Conservation (phyloP, 495 filamentous ascomycete species). For the Neurospora sp. region DNA sequence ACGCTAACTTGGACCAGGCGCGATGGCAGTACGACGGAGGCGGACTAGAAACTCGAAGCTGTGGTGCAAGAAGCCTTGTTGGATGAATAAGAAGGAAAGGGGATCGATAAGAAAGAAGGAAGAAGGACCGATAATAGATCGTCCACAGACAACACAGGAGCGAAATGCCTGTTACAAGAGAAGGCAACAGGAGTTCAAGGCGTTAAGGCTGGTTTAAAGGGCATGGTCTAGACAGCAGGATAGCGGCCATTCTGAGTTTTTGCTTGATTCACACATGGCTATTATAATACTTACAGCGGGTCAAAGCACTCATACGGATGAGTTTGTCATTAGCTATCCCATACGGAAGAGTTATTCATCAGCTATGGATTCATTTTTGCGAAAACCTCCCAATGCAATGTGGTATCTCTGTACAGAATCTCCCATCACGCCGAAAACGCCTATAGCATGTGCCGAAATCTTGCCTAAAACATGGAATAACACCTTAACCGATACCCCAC, state of each 20-base stretch:
- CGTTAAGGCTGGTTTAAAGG: neutral
- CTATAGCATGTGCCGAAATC: neutral
- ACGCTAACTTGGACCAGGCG: conserved; percentile 22
- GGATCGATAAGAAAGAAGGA: neutral
- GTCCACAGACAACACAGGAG: neutral
- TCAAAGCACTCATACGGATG: neutral
- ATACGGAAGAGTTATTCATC: neutral
- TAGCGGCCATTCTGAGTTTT: neutral
- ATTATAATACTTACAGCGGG: neutral
- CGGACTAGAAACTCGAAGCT: conserved; percentile 14
- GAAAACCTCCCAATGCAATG: neutral
- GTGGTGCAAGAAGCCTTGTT: neutral
- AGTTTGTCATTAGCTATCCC: neutral
- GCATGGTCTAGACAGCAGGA: neutral
- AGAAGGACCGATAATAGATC: neutral
- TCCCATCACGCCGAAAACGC: neutral
- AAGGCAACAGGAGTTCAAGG: neutral
- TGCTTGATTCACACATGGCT: neutral
- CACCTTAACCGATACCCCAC: neutral
- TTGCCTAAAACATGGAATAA: neutral
- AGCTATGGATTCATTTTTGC: neutral
- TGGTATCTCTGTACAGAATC: neutral
- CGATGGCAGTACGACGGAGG: conserved; percentile 40
- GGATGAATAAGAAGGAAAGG: neutral
- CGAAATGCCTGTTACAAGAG: neutral